Percentiles rank a stretch among this genome's conserved stretches.
These are phyloP conservation scores for Cinnamomum chago DNA, from an alignment of 164 flowering plant genomes.

Conservation along the genomic window DNA sequence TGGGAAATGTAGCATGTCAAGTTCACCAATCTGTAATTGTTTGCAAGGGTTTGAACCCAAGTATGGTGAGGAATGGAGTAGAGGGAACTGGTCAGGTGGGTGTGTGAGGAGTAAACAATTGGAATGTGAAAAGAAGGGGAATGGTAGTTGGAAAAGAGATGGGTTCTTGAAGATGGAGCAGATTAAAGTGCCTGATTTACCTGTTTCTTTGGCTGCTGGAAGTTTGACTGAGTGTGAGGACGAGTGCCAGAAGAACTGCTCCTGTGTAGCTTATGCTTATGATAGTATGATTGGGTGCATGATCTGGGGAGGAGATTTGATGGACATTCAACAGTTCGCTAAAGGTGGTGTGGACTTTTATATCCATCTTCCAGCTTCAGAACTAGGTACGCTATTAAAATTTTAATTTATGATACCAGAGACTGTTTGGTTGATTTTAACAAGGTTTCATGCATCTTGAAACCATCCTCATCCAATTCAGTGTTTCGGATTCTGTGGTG, in stretches of 20 bases:
- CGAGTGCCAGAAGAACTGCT: constrained; percentile 13
- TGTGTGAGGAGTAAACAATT: constrained; percentile 15
- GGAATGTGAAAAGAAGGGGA: constrained; percentile 12
- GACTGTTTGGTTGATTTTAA: no score
- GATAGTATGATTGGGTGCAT: constrained; percentile 1
- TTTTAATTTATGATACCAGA: no score
- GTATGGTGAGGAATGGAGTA: constrained; percentile 3
- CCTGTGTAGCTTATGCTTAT: constrained; percentile 9
- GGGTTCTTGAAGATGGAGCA: constrained; percentile 1
- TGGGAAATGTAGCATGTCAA: constrained; percentile 8
- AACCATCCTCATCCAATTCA: no score
- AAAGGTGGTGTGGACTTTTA: neutral
- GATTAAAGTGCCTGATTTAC: constrained; percentile 11
- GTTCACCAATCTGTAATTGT: constrained; percentile 13
- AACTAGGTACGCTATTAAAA: neutral
- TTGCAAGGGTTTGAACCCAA: constrained; percentile 14
- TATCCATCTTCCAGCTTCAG: neutral
- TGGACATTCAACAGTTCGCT: neutral
- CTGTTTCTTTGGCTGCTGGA: neutral
- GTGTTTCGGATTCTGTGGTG: no score
- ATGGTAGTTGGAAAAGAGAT: neutral
- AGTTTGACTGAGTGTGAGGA: neutral
- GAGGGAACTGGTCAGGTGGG: constrained; percentile 17
- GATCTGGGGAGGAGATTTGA: neutral
- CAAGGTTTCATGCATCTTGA: no score